A percentile compares a stretch with the other conserved stretches of the same genome.
Evolutionary conservation across 208 protist species (phyloP).

Genomic region (Leishmania gerbilli): DNA sequence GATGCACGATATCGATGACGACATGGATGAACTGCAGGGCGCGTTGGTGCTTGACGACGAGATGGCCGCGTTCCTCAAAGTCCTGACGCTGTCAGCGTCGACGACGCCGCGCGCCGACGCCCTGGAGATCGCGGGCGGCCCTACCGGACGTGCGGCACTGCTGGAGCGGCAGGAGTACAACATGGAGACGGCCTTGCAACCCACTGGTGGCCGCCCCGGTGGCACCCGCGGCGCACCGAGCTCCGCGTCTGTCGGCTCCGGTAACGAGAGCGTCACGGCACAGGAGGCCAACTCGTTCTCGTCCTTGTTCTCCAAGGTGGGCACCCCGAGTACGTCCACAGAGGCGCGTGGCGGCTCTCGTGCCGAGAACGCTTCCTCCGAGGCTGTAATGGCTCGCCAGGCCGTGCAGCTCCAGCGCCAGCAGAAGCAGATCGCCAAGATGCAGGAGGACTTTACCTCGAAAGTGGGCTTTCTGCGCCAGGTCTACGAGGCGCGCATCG

Average conservation of each 20-base stretch:
- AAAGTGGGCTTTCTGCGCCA: conserved; percentile 88
- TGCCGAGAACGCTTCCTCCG: conserved; percentile 38
- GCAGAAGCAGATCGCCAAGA: conserved; percentile 74
- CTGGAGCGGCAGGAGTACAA: conserved; percentile 42
- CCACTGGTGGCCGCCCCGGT: conserved; percentile 43
- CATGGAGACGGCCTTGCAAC: conserved; percentile 56
- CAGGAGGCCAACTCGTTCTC: conserved; percentile 3
- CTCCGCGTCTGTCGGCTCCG: not conserved
- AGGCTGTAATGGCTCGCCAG: conserved; percentile 54
- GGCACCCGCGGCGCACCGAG: conserved; percentile 4
- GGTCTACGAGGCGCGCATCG: conserved; percentile 92
- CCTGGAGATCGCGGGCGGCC: conserved; percentile 6
- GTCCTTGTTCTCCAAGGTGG: not conserved
- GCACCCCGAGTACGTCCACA: conserved; percentile 5
- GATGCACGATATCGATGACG: conserved; percentile 40
- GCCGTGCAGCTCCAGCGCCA: conserved; percentile 59
- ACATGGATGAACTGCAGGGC: conserved; percentile 65
- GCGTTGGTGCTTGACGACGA: conserved; percentile 82
- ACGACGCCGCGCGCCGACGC: conserved; percentile 65
- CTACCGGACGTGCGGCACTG: conserved; percentile 4
- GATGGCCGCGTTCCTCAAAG: conserved; percentile 84
- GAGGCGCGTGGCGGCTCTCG: conserved; percentile 15
- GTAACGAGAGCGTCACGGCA: not conserved
- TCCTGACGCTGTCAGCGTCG: conserved; percentile 81
- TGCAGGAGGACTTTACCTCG: conserved; percentile 87